Evolutionary conservation across 768 basidiomycete genomes (phyloP).

Genomic region (Trichaptum fuscoviolaceum): DNA sequence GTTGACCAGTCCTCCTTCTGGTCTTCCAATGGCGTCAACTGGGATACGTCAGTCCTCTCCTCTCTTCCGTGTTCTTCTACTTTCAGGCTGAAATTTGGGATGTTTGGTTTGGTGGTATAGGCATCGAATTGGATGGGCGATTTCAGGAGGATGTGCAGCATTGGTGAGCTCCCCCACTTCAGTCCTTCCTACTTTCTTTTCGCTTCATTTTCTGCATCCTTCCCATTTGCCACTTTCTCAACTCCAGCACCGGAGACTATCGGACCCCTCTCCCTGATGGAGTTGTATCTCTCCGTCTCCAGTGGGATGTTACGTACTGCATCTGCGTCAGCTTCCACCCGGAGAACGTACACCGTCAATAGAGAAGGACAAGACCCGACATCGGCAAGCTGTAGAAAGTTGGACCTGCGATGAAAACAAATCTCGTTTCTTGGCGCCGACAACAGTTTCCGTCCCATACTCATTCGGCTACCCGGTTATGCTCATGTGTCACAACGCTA

Average conservation of each 20-base stretch:
- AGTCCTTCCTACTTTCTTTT: not conserved
- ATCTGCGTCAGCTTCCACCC: no score
- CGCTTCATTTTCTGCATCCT: not conserved
- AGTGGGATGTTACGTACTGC: no score
- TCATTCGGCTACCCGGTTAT: no score
- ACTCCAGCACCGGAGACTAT: not conserved
- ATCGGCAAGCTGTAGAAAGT: no score
- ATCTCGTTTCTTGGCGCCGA: no score
- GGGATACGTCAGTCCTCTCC: conserved; percentile 32
- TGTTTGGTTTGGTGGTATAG: not conserved
- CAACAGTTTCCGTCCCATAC: no score
- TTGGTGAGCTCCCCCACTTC: conserved; percentile 37
- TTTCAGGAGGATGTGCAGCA: conserved; percentile 57
- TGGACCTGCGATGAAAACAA: no score
- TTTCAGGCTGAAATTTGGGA: not conserved
- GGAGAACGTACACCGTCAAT: no score
- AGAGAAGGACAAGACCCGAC: no score
- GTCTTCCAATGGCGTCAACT: conserved; percentile 46
- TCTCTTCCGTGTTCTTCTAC: not conserved
- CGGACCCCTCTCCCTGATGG: no score
- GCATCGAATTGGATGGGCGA: conserved; percentile 69
- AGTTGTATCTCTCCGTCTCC: no score
- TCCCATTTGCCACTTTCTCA: not conserved
- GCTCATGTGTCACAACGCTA: no score
- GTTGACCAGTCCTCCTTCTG: conserved; percentile 64